Conservation (phyloP, 2,329 filamentous ascomycete genomes). For the Sporothrix euskadiensis region DNA sequence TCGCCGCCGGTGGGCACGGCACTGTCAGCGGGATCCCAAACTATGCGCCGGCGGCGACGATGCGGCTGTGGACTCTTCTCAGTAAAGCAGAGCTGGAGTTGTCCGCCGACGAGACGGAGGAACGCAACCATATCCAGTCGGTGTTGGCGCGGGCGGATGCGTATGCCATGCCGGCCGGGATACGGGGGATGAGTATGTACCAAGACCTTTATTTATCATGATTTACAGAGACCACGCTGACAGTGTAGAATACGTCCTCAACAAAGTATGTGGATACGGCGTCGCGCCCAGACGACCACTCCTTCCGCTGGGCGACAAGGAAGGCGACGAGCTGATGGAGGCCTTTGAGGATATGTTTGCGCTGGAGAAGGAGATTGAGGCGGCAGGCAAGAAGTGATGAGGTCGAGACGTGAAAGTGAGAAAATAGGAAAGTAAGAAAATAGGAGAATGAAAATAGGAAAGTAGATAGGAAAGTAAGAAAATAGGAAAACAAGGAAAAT, state of each 20-base stretch:
- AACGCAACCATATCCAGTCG: background rate
- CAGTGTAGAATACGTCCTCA: background rate
- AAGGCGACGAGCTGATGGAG: background rate
- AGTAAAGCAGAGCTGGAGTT: background rate
- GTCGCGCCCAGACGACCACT: background rate
- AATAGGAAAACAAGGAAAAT: background rate
- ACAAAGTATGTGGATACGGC: background rate
- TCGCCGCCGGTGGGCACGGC: background rate
- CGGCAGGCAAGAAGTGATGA: background rate
- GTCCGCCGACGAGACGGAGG: background rate
- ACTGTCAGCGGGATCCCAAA: slow-evolving; percentile 1
- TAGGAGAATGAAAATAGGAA: background rate
- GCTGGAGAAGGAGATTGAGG: background rate
- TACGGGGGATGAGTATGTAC: background rate
- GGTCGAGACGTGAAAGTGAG: background rate
- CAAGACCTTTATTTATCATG: too few species aligned
- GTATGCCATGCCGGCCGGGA: background rate
- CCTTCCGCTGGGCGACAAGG: background rate
- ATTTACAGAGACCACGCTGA: background rate
- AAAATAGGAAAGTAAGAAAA: background rate
- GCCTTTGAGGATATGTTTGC: background rate
- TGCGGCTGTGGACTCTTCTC: background rate
- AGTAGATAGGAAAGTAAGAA: background rate
- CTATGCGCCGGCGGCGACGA: background rate
- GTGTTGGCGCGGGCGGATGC: background rate